These are phyloP conservation scores for Abrus pulchellus DNA, from an alignment of 306 rosid genomes.

Conservation along the genomic window DNA sequence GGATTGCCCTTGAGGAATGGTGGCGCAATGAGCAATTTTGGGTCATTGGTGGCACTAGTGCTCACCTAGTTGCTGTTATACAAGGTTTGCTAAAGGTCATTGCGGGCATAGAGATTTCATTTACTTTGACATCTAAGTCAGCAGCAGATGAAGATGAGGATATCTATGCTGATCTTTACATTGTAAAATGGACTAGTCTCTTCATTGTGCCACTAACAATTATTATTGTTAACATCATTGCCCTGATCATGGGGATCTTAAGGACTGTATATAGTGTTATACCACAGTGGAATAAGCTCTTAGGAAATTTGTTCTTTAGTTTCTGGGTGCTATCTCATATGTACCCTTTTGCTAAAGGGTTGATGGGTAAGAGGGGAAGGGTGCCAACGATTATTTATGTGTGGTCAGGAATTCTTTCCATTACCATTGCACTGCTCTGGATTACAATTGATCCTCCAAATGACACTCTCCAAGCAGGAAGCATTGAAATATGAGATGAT, in stretches of 20 bases:
- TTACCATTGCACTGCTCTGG: slow-evolving; percentile 77
- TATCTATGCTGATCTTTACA: slow-evolving; percentile 71
- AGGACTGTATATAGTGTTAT: slow-evolving; percentile 79
- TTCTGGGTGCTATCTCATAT: slow-evolving; percentile 59
- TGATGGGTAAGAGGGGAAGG: slow-evolving; percentile 88
- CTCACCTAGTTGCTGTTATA: slow-evolving; percentile 25
- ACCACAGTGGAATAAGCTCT: slow-evolving; percentile 77
- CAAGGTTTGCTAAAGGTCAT: slow-evolving; percentile 17
- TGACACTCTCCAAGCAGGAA: slow-evolving; percentile 37
- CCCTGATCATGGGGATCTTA: slow-evolving; percentile 64
- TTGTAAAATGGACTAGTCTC: slow-evolving; percentile 86
- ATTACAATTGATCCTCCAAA: slow-evolving; percentile 67
- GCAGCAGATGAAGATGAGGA: slow-evolving; percentile 40
- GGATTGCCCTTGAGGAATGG: slow-evolving; percentile 61
- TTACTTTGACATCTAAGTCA: slow-evolving; percentile 22
- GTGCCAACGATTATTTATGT: slow-evolving; percentile 78
- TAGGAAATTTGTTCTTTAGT: slow-evolving; percentile 73
- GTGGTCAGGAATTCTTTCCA: slow-evolving; percentile 80
- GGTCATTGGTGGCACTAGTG: slow-evolving; percentile 31
- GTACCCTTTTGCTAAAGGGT: slow-evolving; percentile 90
- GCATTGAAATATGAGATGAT: slow-evolving; percentile 37
- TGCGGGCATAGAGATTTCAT: slow-evolving; percentile 29
- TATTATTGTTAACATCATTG: slow-evolving; percentile 62
- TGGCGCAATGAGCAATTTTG: slow-evolving; percentile 31
- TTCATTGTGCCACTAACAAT: slow-evolving; percentile 78